Evolutionary conservation across 371 early-diverging fungal genomes (phyloP).

Genomic region (Fennellomyces sp.): DNA sequence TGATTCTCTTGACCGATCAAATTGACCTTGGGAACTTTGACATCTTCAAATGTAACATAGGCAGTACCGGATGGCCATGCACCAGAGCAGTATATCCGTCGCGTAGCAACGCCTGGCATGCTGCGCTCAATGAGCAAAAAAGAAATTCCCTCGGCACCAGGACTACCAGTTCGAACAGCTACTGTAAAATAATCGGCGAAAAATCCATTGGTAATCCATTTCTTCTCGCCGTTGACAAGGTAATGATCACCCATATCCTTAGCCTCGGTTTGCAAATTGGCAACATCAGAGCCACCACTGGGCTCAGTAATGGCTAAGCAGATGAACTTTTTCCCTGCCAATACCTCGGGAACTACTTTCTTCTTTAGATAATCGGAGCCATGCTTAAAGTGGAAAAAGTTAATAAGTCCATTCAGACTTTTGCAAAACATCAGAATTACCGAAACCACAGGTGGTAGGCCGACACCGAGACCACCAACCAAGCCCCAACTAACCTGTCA

Average conservation of each 20-base stretch:
- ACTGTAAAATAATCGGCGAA: slow-evolving; percentile 77
- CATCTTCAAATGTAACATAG: slow-evolving; percentile 82
- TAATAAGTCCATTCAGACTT: too few species aligned
- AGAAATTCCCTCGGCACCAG: slow-evolving; percentile 85
- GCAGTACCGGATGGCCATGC: slow-evolving; percentile 85
- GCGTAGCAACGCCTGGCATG: slow-evolving; percentile 84
- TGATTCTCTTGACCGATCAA: slow-evolving; percentile 86
- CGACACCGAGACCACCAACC: slow-evolving; percentile 67
- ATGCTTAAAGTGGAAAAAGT: too few species aligned
- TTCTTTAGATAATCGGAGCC: slow-evolving; percentile 64
- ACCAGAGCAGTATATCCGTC: slow-evolving; percentile 75
- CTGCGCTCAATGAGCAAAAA: slow-evolving; percentile 78
- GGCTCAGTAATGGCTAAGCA: slow-evolving; percentile 75
- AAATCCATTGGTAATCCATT: slow-evolving; percentile 87
- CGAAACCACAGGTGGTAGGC: slow-evolving; percentile 64
- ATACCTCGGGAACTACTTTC: slow-evolving; percentile 57
- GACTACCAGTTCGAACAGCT: slow-evolving; percentile 78
- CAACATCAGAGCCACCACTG: slow-evolving; percentile 80
- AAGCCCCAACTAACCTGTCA: slow-evolving; percentile 42
- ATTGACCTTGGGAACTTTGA: slow-evolving; percentile 83
- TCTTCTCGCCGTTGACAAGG: slow-evolving; percentile 87
- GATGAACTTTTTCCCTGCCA: slow-evolving; percentile 66
- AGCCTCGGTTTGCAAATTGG: slow-evolving; percentile 76
- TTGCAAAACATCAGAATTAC: background rate
- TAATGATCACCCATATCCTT: slow-evolving; percentile 60